Evolutionary conservation across 331 rosid species (phyloP).

Genomic region (Prunus yedoensis): DNA sequence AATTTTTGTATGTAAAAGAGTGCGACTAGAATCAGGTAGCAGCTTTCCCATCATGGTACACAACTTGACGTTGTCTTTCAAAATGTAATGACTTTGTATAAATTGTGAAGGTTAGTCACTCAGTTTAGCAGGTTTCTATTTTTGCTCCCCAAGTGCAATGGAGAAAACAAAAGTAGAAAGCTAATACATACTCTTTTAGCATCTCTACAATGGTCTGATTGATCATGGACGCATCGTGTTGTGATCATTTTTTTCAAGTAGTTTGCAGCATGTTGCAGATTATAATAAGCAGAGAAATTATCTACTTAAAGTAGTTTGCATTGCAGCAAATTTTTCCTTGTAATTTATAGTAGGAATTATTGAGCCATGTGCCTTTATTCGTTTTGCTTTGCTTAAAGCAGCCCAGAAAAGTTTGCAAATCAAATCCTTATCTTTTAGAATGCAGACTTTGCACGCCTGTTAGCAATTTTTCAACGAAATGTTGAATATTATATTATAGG

Average conservation of each 20-base stretch:
- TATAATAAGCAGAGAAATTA: not conserved
- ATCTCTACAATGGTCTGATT: too few species aligned
- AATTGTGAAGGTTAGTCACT: not conserved
- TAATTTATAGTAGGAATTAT: not conserved
- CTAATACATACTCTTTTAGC: not conserved
- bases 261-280: not conserved
- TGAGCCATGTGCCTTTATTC: not conserved
- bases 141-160: not conserved
- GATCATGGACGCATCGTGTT: too few species aligned
- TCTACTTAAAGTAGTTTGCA: not conserved
- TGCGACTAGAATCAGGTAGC: slow-evolving; percentile 48
- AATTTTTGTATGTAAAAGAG: slow-evolving; percentile 55
- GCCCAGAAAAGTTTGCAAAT: not conserved
- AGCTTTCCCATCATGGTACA: slow-evolving; percentile 36
- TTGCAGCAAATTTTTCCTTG: not conserved
- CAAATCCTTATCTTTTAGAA: not conserved
- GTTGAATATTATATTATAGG: too few species aligned
- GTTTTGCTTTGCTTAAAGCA: not conserved
- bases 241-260: too few species aligned
- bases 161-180: not conserved
- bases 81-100: slow-evolving; percentile 9
- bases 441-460: too few species aligned
- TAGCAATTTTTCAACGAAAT: too few species aligned
- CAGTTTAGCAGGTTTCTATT: slow-evolving; percentile 4
- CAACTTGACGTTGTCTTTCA: slow-evolving; percentile 12